These are phyloP conservation scores for Chaetomiaceae sp. DNA, from an alignment of 2,329 filamentous ascomycete genomes.

Conservation along the genomic window DNA sequence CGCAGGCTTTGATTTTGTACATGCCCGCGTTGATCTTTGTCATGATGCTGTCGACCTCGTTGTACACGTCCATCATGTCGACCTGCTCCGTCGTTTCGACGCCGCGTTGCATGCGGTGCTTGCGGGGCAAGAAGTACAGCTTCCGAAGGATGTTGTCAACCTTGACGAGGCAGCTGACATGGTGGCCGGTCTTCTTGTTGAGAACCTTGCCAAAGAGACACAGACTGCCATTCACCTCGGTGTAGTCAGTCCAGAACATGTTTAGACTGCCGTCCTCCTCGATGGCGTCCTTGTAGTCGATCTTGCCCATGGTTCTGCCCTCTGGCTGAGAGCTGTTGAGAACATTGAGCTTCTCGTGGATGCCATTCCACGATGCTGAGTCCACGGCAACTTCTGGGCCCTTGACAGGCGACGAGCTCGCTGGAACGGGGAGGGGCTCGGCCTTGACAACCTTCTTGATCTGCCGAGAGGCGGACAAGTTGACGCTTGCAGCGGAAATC, in stretches of 20 bases:
- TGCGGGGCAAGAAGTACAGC: conserved; percentile 84
- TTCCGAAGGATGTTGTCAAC: conserved; percentile 91
- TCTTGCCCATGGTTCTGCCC: conserved; percentile 65
- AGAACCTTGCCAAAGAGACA: conserved; percentile 95
- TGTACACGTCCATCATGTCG: conserved; percentile 82
- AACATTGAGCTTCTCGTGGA: conserved; percentile 82
- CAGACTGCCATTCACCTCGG: conserved; percentile 82
- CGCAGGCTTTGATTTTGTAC: conserved; percentile 90
- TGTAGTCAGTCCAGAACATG: conserved; percentile 97
- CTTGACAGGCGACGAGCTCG: conserved; percentile 70
- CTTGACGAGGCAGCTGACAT: conserved; percentile 92
- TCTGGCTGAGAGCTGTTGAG: conserved; percentile 68
- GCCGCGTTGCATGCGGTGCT: conserved; percentile 52
- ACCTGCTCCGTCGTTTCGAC: conserved; percentile 71
- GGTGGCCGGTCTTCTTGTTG: conserved; percentile 73
- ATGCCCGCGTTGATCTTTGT: conserved; percentile 76
- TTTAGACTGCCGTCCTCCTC: conserved; percentile 87
- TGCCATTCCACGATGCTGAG: conserved; percentile 79
- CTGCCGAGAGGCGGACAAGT: conserved; percentile 75
- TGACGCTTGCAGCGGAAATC: conserved; percentile 66
- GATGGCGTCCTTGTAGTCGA: conserved; percentile 78
- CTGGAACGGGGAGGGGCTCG: conserved; percentile 62
- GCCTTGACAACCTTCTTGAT: conserved; percentile 69
- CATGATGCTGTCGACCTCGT: conserved; percentile 86
- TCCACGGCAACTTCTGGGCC: conserved; percentile 60